phyloP scores from a whole-genome alignment of 2,329 filamentous ascomycete genomes.

The Zasmidium cellare region DNA sequence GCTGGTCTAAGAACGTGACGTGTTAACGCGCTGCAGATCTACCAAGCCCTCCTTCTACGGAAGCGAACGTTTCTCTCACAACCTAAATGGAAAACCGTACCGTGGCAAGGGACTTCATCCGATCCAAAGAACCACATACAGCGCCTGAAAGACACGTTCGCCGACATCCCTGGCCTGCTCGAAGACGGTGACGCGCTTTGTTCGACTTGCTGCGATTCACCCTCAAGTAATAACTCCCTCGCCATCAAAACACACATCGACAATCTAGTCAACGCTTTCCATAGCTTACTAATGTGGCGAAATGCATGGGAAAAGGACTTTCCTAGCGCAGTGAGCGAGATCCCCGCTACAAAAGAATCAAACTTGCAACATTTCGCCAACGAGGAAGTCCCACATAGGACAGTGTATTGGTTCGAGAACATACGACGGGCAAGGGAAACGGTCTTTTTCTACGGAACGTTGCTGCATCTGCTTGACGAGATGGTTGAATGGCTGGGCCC shows the following conservation, averaged over 20 bases:
- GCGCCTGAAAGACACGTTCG: neutral
- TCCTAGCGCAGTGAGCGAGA: neutral
- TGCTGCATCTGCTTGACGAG: neutral
- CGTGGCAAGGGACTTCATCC: neutral
- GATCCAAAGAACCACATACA: neutral
- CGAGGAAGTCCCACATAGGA: neutral
- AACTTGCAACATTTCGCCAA: neutral
- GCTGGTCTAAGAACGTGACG: neutral
- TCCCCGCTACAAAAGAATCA: neutral
- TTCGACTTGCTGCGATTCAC: neutral
- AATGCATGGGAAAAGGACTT: neutral
- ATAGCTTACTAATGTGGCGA: neutral
- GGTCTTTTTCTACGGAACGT: neutral
- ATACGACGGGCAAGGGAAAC: neutral
- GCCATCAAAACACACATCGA: neutral
- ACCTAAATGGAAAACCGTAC: neutral
- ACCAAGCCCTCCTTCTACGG: neutral
- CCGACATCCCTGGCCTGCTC: neutral
- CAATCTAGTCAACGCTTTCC: neutral
- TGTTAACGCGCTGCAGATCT: neutral
- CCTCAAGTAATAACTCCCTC: neutral
- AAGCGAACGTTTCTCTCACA: neutral
- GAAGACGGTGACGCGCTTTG: neutral
- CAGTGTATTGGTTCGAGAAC: neutral
- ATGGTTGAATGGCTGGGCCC: neutral